Evolutionary conservation across 306 rosid species (phyloP).

Genomic region (Glycine latifolia): DNA sequence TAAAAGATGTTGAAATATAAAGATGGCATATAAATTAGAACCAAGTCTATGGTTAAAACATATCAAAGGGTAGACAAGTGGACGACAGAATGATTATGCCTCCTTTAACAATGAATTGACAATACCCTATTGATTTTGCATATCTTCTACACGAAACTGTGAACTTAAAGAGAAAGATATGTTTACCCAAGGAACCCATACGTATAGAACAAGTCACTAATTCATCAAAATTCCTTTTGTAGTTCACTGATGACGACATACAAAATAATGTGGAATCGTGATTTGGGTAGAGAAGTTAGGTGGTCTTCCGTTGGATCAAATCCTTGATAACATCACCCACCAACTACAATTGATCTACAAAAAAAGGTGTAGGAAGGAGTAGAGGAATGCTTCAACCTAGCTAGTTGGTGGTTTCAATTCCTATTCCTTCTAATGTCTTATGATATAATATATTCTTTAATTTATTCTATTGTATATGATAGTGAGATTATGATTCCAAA

Average conservation of each 20-base stretch:
- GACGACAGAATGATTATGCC: constrained; percentile 56
- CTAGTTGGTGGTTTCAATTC: constrained; percentile 35
- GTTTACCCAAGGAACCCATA: constrained; percentile 10
- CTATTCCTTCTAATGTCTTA: constrained; percentile 11
- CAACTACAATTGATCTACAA: neutral
- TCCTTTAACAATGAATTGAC: constrained; percentile 46
- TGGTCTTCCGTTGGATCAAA: constrained; percentile 53
- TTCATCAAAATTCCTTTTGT: neutral
- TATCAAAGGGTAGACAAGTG: constrained; percentile 46
- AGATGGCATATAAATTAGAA: constrained; percentile 41
- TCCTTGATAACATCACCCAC: constrained; percentile 36
- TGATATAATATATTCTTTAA: neutral
- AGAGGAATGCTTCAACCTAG: constrained; percentile 29
- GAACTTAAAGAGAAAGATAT: constrained; percentile 21
- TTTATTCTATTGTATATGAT: neutral
- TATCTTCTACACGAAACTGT: constrained; percentile 43
- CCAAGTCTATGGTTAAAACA: constrained; percentile 45
- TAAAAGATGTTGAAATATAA: constrained; percentile 37
- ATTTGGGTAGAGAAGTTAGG: constrained; percentile 45
- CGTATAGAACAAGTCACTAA: constrained; percentile 5
- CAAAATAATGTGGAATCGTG: constrained; percentile 21
- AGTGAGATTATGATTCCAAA: constrained; percentile 39
- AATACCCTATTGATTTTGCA: constrained; percentile 43
- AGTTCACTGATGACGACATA: neutral
- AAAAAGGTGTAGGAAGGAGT: neutral